These are phyloP conservation scores for Phytophthora quininea DNA, from an alignment of 352 stramenopile genomes.

Conservation along the genomic window DNA sequence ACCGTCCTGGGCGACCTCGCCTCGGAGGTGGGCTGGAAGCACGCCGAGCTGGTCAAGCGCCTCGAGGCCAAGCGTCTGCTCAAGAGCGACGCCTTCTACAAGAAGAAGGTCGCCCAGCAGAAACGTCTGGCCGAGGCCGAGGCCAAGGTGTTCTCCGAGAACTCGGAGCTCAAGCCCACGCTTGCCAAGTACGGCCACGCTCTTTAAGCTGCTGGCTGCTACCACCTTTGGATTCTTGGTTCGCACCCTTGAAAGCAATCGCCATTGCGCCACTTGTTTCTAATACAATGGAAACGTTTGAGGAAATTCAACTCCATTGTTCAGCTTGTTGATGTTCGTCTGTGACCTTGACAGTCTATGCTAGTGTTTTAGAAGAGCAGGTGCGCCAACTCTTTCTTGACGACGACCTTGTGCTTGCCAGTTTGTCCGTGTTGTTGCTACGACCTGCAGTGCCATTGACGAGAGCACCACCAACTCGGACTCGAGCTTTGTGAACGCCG, in stretches of 20 bases:
- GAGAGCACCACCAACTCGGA: conserved; percentile 43
- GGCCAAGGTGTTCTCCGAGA: conserved; percentile 89
- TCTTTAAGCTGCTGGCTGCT: conserved; percentile 56
- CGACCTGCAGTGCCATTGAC: conserved; percentile 21
- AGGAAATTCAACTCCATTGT: conserved; percentile 29
- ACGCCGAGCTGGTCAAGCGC: conserved; percentile 93
- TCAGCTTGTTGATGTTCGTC: not conserved
- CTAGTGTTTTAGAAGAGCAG: conserved; percentile 55
- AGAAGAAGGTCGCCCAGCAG: conserved; percentile 94
- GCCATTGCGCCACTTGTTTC: conserved; percentile 32
- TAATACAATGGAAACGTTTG: conserved; percentile 47
- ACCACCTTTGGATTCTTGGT: conserved; percentile 30
- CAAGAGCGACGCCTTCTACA: conserved; percentile 98
- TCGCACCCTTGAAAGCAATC: conserved; percentile 34
- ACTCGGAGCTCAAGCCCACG: conserved; percentile 87
- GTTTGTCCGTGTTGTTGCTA: conserved; percentile 20
- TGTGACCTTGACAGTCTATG: not conserved
- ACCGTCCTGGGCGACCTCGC: conserved; percentile 96
- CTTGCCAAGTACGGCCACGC: conserved; percentile 81
- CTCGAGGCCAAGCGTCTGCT: conserved; percentile 95
- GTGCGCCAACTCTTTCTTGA: conserved; percentile 69
- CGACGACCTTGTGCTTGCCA: conserved; percentile 61
- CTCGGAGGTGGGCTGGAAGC: conserved; percentile 97
- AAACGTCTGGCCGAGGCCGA: conserved; percentile 91
- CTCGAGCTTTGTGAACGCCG: conserved; percentile 58